Percentiles rank a stretch among this genome's conserved stretches.
These are phyloP conservation scores for Citrus trifoliata DNA, from an alignment of 345 rosid genomes.

Conservation along the genomic window DNA sequence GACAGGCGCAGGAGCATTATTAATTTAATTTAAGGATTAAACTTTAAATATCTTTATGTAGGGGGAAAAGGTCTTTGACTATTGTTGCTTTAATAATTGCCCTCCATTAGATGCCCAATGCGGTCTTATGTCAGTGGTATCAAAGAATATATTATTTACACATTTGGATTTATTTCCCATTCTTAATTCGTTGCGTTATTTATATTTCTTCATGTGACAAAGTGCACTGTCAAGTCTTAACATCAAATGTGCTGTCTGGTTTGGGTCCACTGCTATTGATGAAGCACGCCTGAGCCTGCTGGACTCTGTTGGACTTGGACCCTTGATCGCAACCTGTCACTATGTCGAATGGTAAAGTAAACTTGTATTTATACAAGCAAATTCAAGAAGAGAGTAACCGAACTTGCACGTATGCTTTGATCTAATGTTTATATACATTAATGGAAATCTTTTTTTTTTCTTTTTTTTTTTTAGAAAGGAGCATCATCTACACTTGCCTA, in stretches of 20 bases:
- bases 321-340: too few relatives aligned
- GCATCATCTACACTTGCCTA: background rate
- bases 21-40: background rate
- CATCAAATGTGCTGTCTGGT: conserved; percentile 1
- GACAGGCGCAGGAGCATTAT: background rate
- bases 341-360: too few relatives aligned
- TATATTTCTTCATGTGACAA: too few relatives aligned
- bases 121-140: background rate
- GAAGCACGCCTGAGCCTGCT: too few relatives aligned
- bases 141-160: background rate
- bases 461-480: background rate
- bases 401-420: background rate
- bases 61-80: background rate
- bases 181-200: too few relatives aligned
- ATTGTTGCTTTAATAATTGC: background rate
- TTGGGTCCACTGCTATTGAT: background rate
- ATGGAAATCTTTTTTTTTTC: background rate
- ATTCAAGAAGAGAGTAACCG: background rate
- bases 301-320: too few relatives aligned
- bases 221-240: too few relatives aligned
- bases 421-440: background rate
- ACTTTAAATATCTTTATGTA: background rate
- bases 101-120: background rate
- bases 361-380: background rate
- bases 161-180: background rate